These are phyloP conservation scores for Microcyclosporella mali DNA, from an alignment of 2,329 filamentous ascomycete genomes.

Conservation along the genomic window DNA sequence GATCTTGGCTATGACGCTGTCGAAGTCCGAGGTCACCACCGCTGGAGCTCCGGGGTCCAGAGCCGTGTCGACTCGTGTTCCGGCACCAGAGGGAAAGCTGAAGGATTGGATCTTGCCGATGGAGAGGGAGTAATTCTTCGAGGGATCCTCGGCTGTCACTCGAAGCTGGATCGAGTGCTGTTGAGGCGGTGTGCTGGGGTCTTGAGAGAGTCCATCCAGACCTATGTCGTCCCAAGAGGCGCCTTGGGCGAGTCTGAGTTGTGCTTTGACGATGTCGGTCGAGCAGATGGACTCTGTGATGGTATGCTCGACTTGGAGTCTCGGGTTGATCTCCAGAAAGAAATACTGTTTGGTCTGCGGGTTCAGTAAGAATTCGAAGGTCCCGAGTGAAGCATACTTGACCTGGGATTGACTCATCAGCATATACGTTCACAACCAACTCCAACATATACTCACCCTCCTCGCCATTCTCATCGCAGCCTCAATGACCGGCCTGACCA, in stretches of 20 bases:
- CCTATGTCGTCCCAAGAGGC: constrained; percentile 31
- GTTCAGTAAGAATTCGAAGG: constrained; percentile 59
- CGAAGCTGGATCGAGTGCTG: constrained; percentile 51
- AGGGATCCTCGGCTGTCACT: constrained; percentile 52
- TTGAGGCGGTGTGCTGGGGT: constrained; percentile 34
- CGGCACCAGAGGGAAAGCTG: constrained; percentile 51
- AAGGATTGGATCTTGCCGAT: constrained; percentile 55
- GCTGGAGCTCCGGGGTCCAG: constrained; percentile 39
- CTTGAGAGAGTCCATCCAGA: constrained; percentile 22
- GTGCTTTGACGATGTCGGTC: constrained; percentile 50
- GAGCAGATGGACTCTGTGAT: constrained; percentile 52
- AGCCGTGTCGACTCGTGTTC: constrained; percentile 53
- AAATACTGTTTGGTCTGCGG: constrained; percentile 46
- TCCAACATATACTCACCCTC: constrained; percentile 30
- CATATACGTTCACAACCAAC: background rate
- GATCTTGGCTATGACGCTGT: constrained; percentile 55
- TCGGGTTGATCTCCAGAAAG: constrained; percentile 57
- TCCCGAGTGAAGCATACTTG: constrained; percentile 54
- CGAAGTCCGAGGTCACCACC: constrained; percentile 51
- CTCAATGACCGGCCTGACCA: constrained; percentile 47
- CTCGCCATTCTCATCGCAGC: constrained; percentile 49
- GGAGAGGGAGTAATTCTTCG: constrained; percentile 50
- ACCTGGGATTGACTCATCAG: constrained; percentile 33
- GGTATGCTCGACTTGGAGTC: constrained; percentile 58
- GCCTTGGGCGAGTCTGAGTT: constrained; percentile 51